These are phyloP conservation scores for Cystobasidium pallidum DNA, from an alignment of 1,284 basidiomycete species.

Conservation along the genomic window DNA sequence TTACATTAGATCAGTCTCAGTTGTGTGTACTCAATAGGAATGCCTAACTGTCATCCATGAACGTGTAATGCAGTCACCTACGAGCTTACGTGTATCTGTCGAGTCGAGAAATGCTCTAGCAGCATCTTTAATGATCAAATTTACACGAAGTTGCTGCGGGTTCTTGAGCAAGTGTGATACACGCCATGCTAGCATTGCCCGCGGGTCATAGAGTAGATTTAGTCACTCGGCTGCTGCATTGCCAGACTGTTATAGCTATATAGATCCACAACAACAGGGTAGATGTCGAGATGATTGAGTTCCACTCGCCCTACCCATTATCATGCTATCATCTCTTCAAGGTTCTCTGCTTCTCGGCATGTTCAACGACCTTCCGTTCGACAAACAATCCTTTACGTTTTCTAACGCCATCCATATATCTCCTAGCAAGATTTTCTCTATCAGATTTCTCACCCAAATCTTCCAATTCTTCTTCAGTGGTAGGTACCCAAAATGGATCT, in stretches of 20 bases:
- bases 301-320: too few species aligned
- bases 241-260: too few species aligned
- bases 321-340: constrained; percentile 78
- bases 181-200: too few species aligned
- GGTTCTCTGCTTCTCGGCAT: constrained; percentile 96
- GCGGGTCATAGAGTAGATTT: too few species aligned
- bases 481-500: constrained; percentile 99
- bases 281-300: too few species aligned
- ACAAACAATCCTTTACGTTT: constrained; percentile 94
- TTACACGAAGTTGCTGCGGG: too few species aligned
- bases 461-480: constrained; percentile 95
- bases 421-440: constrained; percentile 87
- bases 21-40: constrained; percentile 1
- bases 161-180: too few species aligned
- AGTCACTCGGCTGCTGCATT: too few species aligned
- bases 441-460: constrained; percentile 97
- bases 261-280: background rate
- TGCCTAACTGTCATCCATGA: background rate
- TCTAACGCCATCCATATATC: constrained; percentile 79
- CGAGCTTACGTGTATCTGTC: background rate
- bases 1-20: background rate
- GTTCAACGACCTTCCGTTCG: constrained; percentile 86
- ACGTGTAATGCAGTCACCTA: background rate
- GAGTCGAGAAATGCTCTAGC: too few species aligned
- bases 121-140: too few species aligned